Evolutionary conservation across 2,329 filamentous ascomycete genomes (phyloP).

Genomic region (Sporothrix phasma): DNA sequence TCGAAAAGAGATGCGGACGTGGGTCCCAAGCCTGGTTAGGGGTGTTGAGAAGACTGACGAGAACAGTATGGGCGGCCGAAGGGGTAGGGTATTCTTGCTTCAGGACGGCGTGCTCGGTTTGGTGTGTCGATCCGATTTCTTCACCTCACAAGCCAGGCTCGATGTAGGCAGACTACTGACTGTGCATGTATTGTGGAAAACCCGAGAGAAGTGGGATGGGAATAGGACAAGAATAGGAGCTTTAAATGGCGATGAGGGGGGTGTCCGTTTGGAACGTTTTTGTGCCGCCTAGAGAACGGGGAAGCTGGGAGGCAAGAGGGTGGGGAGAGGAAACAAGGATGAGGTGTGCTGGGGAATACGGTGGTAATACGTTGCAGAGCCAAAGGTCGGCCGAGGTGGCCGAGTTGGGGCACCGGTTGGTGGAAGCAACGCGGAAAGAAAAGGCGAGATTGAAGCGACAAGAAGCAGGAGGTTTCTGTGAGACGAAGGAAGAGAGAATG

Average conservation of each 20-base stretch:
- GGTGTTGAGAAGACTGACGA: not conserved
- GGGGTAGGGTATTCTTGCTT: conserved; percentile 4
- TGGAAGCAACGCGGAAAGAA: too few relatives aligned
- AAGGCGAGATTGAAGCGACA: too few relatives aligned
- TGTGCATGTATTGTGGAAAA: conserved; percentile 18
- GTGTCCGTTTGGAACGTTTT: not conserved
- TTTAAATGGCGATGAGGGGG: not conserved
- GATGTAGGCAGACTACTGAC: conserved; percentile 5
- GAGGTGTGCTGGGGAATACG: not conserved
- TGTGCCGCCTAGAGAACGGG: not conserved
- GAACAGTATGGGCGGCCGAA: not conserved
- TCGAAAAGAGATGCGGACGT: not conserved
- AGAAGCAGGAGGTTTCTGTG: not conserved
- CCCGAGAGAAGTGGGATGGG: conserved; percentile 8
- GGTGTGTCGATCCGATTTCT: conserved; percentile 23
- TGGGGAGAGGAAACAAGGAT: not conserved
- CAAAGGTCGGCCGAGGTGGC: not conserved
- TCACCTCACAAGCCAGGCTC: conserved; percentile 14
- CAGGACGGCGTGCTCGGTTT: conserved; percentile 16
- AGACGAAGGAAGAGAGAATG: conserved; percentile 3
- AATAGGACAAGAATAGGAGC: not conserved
- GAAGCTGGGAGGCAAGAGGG: not conserved
- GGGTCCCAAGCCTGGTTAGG: conserved; percentile 9
- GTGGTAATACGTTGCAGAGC: not conserved
- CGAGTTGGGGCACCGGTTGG: too few relatives aligned